These are phyloP conservation scores for Serendipita sp. DNA, from an alignment of 1,284 basidiomycete species.

Conservation along the genomic window DNA sequence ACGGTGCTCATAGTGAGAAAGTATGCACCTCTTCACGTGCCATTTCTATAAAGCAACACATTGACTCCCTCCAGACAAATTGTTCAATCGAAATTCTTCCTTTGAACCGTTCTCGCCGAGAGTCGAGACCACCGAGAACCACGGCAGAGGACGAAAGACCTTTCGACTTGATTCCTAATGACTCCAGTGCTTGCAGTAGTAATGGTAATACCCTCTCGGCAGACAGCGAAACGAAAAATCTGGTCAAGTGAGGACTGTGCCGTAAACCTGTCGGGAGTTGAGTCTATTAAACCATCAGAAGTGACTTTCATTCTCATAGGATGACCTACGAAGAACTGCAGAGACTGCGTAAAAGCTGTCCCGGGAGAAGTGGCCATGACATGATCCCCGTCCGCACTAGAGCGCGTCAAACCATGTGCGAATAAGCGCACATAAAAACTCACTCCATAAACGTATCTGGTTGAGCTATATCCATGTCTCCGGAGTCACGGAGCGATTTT, in stretches of 20 bases:
- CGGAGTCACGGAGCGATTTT: conserved; percentile 44
- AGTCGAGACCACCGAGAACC: conserved; percentile 50
- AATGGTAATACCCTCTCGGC: conserved; percentile 37
- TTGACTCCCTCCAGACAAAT: conserved; percentile 30
- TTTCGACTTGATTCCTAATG: conserved; percentile 38
- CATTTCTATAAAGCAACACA: conserved; percentile 50
- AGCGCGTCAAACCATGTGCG: not conserved
- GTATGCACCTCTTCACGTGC: conserved; percentile 41
- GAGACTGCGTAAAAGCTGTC: conserved; percentile 42
- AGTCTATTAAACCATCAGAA: conserved; percentile 29
- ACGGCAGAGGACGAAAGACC: conserved; percentile 21
- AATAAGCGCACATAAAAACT: conserved; percentile 14
- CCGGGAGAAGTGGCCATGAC: conserved; percentile 33
- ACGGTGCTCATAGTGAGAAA: conserved; percentile 6
- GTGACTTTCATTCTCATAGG: not conserved
- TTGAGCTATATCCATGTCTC: conserved; percentile 56
- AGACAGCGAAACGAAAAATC: conserved; percentile 51
- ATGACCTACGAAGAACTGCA: conserved; percentile 42
- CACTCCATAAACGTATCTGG: conserved; percentile 29
- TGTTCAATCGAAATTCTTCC: conserved; percentile 55
- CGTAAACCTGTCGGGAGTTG: conserved; percentile 57
- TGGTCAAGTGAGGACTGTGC: conserved; percentile 58
- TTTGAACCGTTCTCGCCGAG: conserved; percentile 44
- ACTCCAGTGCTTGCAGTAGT: conserved; percentile 36
- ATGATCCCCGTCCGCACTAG: conserved; percentile 37